Percentiles rank a stretch among this genome's conserved stretches.
These are phyloP conservation scores for Coemansia sp. DNA, from an alignment of 192 early-diverging fungal genomes.

Conservation along the genomic window DNA sequence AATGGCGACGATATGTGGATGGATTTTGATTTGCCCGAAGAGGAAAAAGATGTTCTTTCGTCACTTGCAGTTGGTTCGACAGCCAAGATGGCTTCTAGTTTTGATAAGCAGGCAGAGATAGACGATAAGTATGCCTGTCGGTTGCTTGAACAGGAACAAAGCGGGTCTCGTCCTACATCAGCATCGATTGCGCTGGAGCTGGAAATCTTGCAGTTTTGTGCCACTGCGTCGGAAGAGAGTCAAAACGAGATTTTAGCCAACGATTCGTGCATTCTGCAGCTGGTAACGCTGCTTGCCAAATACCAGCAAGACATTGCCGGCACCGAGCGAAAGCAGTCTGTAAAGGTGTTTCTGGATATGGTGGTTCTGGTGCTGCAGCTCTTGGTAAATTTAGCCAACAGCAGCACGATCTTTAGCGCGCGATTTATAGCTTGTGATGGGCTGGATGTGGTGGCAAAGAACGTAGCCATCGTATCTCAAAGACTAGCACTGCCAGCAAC, in stretches of 20 bases:
- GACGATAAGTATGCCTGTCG: not conserved
- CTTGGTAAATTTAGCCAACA: conserved; percentile 46
- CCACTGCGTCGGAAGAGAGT: conserved; percentile 33
- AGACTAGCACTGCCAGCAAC: conserved; percentile 1
- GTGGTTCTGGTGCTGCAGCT: conserved; percentile 38
- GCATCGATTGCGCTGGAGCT: conserved; percentile 36
- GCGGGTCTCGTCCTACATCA: conserved; percentile 12
- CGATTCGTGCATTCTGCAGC: conserved; percentile 17
- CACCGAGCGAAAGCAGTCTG: not conserved
- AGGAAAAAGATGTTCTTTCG: conserved; percentile 3
- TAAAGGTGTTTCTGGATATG: conserved; percentile 23
- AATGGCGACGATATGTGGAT: conserved; percentile 41
- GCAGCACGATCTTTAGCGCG: conserved; percentile 36
- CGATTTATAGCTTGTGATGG: conserved; percentile 36
- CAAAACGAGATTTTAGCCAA: conserved; percentile 34
- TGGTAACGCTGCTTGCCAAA: conserved; percentile 25
- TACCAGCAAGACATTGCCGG: conserved; percentile 22
- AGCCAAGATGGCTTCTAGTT: not conserved
- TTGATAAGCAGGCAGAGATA: not conserved
- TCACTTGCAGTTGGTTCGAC: not conserved
- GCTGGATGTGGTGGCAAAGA: conserved; percentile 34
- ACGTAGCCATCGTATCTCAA: conserved; percentile 35
- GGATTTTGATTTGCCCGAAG: conserved; percentile 48
- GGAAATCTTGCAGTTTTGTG: conserved; percentile 44
- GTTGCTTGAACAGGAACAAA: conserved; percentile 10